phyloP scores from a whole-genome alignment of 176 grass and related monocot species.

The Carex scoparia region DNA sequence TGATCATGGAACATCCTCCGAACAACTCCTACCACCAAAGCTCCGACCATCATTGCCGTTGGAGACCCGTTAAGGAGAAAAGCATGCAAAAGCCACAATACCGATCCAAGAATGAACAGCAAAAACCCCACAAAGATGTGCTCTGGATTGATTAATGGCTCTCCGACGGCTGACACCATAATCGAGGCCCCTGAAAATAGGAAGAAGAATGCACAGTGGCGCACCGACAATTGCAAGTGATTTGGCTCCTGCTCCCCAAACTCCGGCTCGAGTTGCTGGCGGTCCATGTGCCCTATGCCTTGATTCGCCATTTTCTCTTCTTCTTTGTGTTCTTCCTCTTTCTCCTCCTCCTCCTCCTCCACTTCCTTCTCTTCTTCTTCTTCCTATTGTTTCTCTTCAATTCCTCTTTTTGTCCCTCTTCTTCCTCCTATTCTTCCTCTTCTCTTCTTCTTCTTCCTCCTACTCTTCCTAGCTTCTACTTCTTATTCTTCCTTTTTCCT shows the following conservation, averaged over 20 bases:
- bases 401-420: too few species aligned
- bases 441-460: too few species aligned
- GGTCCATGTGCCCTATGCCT: not conserved
- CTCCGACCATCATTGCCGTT: not conserved
- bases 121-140: not conserved
- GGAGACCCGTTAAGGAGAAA: not conserved
- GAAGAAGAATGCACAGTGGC: not conserved
- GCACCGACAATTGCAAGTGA: not conserved
- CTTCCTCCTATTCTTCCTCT: too few species aligned
- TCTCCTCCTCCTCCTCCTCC: too few species aligned
- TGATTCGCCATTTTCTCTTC: not conserved
- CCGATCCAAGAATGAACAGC: not conserved
- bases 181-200: not conserved
- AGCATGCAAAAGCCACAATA: not conserved
- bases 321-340: not conserved
- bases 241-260: not conserved
- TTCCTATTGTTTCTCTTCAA: too few species aligned
- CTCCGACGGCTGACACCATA: not conserved
- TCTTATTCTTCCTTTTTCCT: too few species aligned
- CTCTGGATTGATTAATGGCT: not conserved
- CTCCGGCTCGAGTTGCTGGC: not conserved
- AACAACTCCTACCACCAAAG: not conserved
- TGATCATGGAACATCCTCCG: not conserved
- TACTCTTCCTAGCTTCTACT: too few species aligned
- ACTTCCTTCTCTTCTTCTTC: too few species aligned